Conservation (phyloP, 257 asterid species). For the Thymus quinquecostatus region DNA sequence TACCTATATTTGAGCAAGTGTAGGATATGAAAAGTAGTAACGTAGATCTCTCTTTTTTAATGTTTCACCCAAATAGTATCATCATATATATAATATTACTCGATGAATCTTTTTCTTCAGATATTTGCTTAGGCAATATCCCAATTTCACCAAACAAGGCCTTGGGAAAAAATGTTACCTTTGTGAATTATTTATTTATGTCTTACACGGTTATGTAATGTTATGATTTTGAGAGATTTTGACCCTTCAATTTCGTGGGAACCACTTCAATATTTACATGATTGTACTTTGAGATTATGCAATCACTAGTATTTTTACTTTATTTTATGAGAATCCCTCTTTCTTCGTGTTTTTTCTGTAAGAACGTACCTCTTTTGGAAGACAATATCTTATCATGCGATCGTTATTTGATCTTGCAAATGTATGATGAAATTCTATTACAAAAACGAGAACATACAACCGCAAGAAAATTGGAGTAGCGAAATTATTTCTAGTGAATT, state of each 20-base stretch:
- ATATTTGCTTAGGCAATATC: slow-evolving; percentile 20
- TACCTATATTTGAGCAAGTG: slow-evolving; percentile 15
- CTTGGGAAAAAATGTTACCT: slow-evolving; percentile 1
- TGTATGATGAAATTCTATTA: too few species aligned
- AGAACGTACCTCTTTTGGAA: too few species aligned
- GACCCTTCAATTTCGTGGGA: slow-evolving; percentile 26
- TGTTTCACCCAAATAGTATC: slow-evolving; percentile 22
- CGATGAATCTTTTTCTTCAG: slow-evolving; percentile 33
- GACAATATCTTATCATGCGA: too few species aligned
- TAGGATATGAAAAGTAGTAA: slow-evolving; percentile 1
- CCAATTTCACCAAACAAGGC: slow-evolving; percentile 26
- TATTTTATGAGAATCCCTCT: too few species aligned
- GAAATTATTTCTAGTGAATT: too few species aligned
- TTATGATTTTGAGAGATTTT: slow-evolving; percentile 14
- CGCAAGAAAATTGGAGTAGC: too few species aligned
- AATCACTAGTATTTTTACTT: neutral
- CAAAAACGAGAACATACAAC: too few species aligned
- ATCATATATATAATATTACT: neutral
- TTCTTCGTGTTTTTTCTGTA: too few species aligned
- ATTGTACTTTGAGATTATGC: neutral
- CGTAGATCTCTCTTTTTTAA: slow-evolving; percentile 13
- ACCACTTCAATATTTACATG: neutral
- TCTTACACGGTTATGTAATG: slow-evolving; percentile 17
- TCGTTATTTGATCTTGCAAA: too few species aligned
- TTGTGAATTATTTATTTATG: slow-evolving; percentile 13